Percentiles rank a stretch among this genome's conserved stretches.
phyloP scores from a whole-genome alignment of 108 stramenopile species.

The Chaetoceros muelleri region DNA sequence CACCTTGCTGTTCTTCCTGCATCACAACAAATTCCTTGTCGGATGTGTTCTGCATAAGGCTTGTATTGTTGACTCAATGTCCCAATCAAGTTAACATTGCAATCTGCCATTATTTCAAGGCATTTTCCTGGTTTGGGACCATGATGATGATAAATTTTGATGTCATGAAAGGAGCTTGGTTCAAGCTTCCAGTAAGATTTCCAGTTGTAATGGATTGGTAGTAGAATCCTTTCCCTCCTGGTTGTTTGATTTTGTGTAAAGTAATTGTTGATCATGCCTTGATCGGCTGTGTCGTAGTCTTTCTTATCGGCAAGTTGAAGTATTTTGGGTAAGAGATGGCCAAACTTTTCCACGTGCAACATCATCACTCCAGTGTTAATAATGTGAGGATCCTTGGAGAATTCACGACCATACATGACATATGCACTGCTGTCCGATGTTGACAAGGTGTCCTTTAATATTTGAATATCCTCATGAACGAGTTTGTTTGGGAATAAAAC shows the following conservation, averaged over 20 bases:
- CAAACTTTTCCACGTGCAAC: not conserved
- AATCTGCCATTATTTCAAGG: not conserved
- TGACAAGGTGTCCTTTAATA: not conserved
- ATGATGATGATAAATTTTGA: not conserved
- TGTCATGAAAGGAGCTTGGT: not conserved
- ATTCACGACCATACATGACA: not conserved
- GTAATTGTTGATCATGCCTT: not conserved
- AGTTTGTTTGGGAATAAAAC: not conserved
- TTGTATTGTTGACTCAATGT: not conserved
- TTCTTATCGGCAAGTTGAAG: not conserved
- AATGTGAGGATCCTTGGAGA: not conserved
- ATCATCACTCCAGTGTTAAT: not conserved
- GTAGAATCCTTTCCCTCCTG: not conserved
- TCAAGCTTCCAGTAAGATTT: not conserved
- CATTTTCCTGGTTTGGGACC: not conserved
- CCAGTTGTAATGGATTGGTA: not conserved
- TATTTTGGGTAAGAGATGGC: not conserved
- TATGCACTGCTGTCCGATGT: not conserved
- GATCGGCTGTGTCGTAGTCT: not conserved
- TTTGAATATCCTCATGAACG: not conserved
- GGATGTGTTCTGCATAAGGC: not conserved
- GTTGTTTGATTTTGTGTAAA: not conserved
- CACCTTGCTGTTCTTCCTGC: not conserved
- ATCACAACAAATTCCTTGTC: not conserved
- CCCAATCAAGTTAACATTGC: not conserved